A percentile compares a stretch with the other conserved stretches of the same genome.
Conservation (phyloP, 2,329 filamentous ascomycete genomes). For the Beauveria brongniartii region DNA sequence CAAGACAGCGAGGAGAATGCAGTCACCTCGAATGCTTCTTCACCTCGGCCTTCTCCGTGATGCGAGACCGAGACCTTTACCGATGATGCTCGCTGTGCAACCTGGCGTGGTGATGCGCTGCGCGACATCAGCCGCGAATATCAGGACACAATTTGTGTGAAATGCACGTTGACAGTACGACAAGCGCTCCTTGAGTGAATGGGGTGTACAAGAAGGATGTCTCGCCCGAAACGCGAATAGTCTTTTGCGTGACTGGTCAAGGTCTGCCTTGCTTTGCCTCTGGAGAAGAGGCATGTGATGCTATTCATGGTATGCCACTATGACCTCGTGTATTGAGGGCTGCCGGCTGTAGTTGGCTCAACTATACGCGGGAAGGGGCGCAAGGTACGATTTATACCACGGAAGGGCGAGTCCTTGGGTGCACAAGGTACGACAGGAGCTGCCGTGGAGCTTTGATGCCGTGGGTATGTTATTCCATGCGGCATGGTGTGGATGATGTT, state of each 20-base stretch:
- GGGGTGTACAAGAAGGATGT: neutral
- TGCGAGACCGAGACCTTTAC: neutral
- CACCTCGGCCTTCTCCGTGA: neutral
- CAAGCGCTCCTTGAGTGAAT: neutral
- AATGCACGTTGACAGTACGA: neutral
- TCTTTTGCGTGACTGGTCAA: neutral
- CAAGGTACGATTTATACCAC: neutral
- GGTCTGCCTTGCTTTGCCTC: neutral
- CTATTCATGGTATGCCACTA: neutral
- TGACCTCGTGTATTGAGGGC: neutral
- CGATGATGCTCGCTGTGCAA: neutral
- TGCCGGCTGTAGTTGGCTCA: neutral
- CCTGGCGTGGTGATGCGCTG: slow-evolving; percentile 6
- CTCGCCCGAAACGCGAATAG: neutral
- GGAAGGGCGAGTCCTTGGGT: neutral
- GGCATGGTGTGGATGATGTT: neutral
- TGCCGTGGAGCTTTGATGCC: neutral
- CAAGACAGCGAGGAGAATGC: neutral
- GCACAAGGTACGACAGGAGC: neutral
- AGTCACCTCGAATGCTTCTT: neutral
- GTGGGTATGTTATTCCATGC: neutral
- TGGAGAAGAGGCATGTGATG: neutral
- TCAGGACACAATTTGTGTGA: neutral
- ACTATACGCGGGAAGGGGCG: neutral
- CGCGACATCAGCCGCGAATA: slow-evolving; percentile 9